These are phyloP conservation scores for Echites panduratus DNA, from an alignment of 257 asterid species.

Conservation along the genomic window DNA sequence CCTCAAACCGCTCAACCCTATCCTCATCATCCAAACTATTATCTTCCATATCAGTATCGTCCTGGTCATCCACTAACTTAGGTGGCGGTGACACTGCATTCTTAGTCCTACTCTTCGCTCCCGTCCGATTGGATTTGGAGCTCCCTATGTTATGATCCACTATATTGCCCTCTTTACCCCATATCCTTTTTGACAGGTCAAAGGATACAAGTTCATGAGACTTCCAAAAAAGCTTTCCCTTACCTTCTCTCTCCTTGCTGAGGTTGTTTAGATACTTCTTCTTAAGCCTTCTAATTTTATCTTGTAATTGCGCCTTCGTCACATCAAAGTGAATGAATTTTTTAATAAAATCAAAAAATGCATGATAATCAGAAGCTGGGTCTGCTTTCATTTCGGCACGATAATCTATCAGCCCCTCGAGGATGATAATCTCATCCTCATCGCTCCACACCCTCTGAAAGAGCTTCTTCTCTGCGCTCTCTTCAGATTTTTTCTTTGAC, in stretches of 20 bases:
- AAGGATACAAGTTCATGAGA: conserved; percentile 45
- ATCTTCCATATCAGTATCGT: conserved; percentile 18
- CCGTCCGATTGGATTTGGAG: conserved; percentile 26
- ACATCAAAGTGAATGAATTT: conserved; percentile 37
- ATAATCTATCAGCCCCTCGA: conserved; percentile 51
- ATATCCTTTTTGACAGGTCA: conserved; percentile 38
- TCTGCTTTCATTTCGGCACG: conserved; percentile 27
- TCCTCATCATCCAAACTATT: conserved; percentile 13
- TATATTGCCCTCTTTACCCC: conserved; percentile 34
- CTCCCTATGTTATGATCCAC: conserved; percentile 22
- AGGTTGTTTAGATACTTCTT: conserved; percentile 43
- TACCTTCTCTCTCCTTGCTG: conserved; percentile 35
- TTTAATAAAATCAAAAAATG: conserved; percentile 47
- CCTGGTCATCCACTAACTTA: conserved; percentile 13
- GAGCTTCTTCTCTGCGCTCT: conserved; percentile 22
- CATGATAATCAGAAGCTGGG: conserved; percentile 34
- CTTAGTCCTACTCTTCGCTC: conserved; percentile 13
- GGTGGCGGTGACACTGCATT: neutral
- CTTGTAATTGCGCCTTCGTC: conserved; percentile 42
- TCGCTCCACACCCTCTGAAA: conserved; percentile 64
- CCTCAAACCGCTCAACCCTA: conserved; percentile 6
- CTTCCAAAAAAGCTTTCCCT: conserved; percentile 29
- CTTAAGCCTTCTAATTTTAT: conserved; percentile 50
- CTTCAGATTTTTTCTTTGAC: conserved; percentile 36
- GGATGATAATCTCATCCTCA: conserved; percentile 51